These are phyloP conservation scores for Pueraria montana DNA, from an alignment of 306 rosid genomes.

Conservation along the genomic window DNA sequence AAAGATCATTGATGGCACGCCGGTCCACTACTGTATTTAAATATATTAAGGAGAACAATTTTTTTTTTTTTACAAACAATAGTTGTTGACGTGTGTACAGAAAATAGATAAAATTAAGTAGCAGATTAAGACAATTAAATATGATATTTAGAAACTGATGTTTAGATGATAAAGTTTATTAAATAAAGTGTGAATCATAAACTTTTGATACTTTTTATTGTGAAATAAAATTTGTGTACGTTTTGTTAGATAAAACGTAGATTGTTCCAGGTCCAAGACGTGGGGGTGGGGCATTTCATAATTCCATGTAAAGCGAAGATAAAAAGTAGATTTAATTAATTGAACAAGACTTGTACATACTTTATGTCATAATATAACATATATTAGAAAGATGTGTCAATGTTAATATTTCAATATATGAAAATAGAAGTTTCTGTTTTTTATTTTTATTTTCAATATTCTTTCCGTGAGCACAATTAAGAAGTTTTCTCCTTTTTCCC, in stretches of 20 bases:
- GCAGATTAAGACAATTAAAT: no score
- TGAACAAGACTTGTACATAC: neutral
- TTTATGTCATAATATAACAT: neutral
- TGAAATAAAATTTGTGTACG: neutral
- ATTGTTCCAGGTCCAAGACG: neutral
- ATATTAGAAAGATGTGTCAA: neutral
- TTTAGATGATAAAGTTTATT: no score
- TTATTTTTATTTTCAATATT: neutral
- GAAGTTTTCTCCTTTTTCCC: neutral
- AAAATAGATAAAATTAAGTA: no score
- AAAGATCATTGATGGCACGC: no score
- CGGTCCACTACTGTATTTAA: no score
- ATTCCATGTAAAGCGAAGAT: neutral
- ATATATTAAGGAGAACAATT: no score
- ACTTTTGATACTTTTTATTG: neutral
- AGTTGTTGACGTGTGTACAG: no score
- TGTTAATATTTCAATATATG: neutral
- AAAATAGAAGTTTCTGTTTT: neutral
- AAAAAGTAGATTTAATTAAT: neutral
- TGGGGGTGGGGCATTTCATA: neutral
- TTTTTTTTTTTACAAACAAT: no score
- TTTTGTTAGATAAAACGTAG: neutral
- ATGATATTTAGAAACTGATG: neutral
- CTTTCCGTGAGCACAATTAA: conserved; percentile 9
- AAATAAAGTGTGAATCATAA: neutral